These are phyloP conservation scores for Alternaria arborescens DNA, from an alignment of 2,329 filamentous ascomycete genomes.

Conservation along the genomic window DNA sequence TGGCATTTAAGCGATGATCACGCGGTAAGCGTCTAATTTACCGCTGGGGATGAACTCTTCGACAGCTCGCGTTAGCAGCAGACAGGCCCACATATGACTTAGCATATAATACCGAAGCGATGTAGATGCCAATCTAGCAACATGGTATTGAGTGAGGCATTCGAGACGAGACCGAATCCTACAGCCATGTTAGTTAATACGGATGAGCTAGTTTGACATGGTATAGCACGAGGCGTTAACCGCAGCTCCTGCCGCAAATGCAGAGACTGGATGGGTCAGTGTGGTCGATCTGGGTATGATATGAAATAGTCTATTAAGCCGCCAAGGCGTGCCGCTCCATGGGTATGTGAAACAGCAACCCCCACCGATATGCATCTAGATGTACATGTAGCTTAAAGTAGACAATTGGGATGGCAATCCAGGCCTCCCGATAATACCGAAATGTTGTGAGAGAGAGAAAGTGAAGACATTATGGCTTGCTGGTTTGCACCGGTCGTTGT, in stretches of 20 bases:
- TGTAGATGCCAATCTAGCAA: neutral
- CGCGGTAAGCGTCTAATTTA: neutral
- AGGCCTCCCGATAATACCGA: conserved; percentile 27
- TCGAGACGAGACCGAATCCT: neutral
- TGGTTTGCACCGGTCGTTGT: conserved; percentile 26
- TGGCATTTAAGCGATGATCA: neutral
- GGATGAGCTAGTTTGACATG: conserved; percentile 2
- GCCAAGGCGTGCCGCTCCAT: conserved; percentile 32
- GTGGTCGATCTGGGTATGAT: conserved; percentile 14
- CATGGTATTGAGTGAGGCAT: neutral
- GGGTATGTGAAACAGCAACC: conserved; percentile 33
- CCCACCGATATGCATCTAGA: conserved; percentile 25
- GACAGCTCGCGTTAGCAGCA: neutral
- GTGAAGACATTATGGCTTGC: conserved; percentile 31
- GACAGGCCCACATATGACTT: neutral
- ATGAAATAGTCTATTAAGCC: conserved; percentile 41
- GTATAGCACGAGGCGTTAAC: neutral
- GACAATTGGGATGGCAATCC: conserved; percentile 15
- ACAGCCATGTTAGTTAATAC: neutral
- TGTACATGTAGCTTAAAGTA: conserved; percentile 26
- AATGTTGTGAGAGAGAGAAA: conserved; percentile 28
- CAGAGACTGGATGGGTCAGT: conserved; percentile 1
- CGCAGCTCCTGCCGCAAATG: conserved; percentile 4
- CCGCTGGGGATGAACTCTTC: neutral
- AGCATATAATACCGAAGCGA: neutral